Evolutionary conservation across 345 rosid species (phyloP), one percentile per base, ranked within the genome.

Genomic region (Nasturtium officinale): DNA sequence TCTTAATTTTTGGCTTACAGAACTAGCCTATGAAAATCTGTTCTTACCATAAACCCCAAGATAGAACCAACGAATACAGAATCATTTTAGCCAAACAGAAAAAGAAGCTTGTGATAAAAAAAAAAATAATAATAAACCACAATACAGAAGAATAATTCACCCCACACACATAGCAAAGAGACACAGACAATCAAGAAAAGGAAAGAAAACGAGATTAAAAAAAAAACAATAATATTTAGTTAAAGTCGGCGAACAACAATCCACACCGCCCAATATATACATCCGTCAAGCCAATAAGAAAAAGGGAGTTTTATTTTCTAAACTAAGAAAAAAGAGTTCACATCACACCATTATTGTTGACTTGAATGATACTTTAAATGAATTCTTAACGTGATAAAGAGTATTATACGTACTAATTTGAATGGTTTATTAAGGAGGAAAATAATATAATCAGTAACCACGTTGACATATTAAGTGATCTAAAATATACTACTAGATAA

Each of bases 241-340:
- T 63, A 47, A 61, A 45, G 48, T 35, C 28, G 61, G 59, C 52
- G 33, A 65, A 56, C 29, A 25, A 73, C 32, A 58, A 30, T 66
- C 46, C 61, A 67, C 54, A 59, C 78, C 73, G 72, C 52, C 78
- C 65, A 66, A 32, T 20, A 18, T 66, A 55, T 73, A 30, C 51
- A 74, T 10, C 67, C 61, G 57, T 33, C 72, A 52, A 60, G 67
- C 78, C 78, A 74, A 74, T 65, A 54, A n/a, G 30, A 15, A 65
- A 25, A 23, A 21, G 15, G 13, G 26, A 37, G 13, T 10, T 10
- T 18, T 8, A 1, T n/a, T 8, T 21, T 4, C 6, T 11, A n/a
- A 20, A 20, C 7, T 40, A 52, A 25, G n/a, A n/a, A 40, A 11
- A 35, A 38, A 47, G 25, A 32, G 26, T 16, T 35, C 35, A 25